A percentile compares a stretch with the other conserved stretches of the same genome.
Conservation (phyloP, 1,284 basidiomycete genomes). For the Cutaneotrichosporon cyanovorans region DNA sequence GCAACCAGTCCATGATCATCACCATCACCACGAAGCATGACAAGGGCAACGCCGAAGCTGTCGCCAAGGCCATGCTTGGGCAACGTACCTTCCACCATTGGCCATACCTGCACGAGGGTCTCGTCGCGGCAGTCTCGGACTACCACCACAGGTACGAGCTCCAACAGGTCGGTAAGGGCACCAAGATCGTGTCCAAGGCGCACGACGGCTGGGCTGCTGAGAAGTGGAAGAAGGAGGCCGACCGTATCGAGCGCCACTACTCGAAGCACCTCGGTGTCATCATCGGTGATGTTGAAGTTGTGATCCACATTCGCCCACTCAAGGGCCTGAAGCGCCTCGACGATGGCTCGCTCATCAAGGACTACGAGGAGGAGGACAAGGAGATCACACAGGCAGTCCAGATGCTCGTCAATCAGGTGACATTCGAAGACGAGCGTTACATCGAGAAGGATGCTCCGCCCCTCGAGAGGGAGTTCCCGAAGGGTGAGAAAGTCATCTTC, state of each 20-base stretch:
- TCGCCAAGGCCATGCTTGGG: constrained; percentile 69
- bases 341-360: constrained; percentile 84
- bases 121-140: constrained; percentile 81
- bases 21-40: constrained; percentile 72
- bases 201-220: constrained; percentile 60
- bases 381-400: constrained; percentile 81
- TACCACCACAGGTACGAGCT: constrained; percentile 75
- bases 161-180: constrained; percentile 55
- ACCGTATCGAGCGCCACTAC: constrained; percentile 73
- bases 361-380: constrained; percentile 75
- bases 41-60: constrained; percentile 56
- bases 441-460: constrained; percentile 70
- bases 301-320: constrained; percentile 75
- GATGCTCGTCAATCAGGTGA: constrained; percentile 66
- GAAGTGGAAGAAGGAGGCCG: constrained; percentile 69
- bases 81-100: constrained; percentile 75
- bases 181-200: constrained; percentile 60
- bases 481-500: constrained; percentile 88
- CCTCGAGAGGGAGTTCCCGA: constrained; percentile 80
- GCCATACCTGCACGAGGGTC: constrained; percentile 91
- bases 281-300: constrained; percentile 68
- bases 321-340: constrained; percentile 87
- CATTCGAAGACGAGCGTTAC: constrained; percentile 81
- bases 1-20: constrained; percentile 87
- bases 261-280: constrained; percentile 85